These are phyloP conservation scores for Quercus wislizeni DNA, from an alignment of 306 rosid genomes.

Conservation along the genomic window DNA sequence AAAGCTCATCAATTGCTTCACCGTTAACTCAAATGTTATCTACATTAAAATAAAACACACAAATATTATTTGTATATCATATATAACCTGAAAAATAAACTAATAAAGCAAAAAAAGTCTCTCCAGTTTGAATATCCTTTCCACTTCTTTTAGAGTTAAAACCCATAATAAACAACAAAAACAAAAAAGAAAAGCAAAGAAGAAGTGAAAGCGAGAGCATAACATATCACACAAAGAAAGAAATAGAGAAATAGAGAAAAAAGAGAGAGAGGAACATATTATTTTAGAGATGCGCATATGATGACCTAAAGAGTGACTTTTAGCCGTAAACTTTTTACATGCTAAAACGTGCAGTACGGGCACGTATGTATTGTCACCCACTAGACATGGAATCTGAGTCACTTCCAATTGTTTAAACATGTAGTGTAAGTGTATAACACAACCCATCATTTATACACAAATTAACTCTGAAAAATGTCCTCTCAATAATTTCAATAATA, in stretches of 20 bases:
- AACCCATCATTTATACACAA: neutral
- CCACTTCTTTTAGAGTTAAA: too few relatives aligned
- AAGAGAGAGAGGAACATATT: neutral
- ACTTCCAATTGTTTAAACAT: constrained; percentile 13
- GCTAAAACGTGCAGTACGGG: constrained; percentile 18
- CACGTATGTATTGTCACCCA: constrained; percentile 22
- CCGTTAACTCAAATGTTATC: constrained; percentile 94
- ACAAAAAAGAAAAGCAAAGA: neutral
- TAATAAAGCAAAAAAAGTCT: neutral
- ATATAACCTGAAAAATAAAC: neutral
- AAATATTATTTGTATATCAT: neutral
- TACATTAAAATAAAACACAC: constrained; percentile 16
- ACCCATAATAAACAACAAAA: neutral
- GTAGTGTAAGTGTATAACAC: neutral
- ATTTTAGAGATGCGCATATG: neutral
- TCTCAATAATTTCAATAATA: neutral
- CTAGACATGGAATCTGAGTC: constrained; percentile 50
- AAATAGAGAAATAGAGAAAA: neutral
- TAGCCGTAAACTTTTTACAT: constrained; percentile 19
- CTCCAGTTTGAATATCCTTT: too few relatives aligned
- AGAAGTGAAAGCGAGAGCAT: neutral
- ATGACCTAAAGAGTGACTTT: constrained; percentile 35
- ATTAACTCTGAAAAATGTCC: neutral
- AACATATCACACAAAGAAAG: too few relatives aligned
- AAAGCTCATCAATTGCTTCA: constrained; percentile 96